Evolutionary conservation across 1,139 yeast species (phyloP), one percentile per base, ranked within the genome.

Genomic region (Candida albicans): DNA sequence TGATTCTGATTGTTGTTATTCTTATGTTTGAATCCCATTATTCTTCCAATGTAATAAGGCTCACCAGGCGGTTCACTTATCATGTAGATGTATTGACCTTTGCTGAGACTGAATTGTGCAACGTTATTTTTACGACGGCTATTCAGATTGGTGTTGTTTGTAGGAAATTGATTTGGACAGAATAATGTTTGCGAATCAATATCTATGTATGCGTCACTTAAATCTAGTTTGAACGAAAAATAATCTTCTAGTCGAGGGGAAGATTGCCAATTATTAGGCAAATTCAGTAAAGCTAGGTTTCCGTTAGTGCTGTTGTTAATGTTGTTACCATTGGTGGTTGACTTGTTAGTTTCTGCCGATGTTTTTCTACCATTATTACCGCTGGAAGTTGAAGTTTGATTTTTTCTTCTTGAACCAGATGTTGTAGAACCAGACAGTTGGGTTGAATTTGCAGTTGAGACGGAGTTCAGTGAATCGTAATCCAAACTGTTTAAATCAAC

Each of bases 21-120:
- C 49, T 73, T 78, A 39, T 59, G 62, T 12, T 77, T 80, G 59
- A 90, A 89, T 24, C 91, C 95, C 76, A 88, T 79, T 39, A 93
- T 76, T 42, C 95, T 72, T 0, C 96, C 98, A 38, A 93, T 79
- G 57, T 88, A 90, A 66, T 87, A 91, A 0, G 98, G 97, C 55
- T 91, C 98, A 1, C 96, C 95, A 0, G 96, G 93, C 0, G 97
- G 97, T 60, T 89, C 97, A 51, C 95, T 83, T 24, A 90, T 75
- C 81, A 93, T 82, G 60, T 87, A 91, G 5, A 91, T 85, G 51
- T 76, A 84, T 46, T 91, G 96, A 22, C 79, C 81, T 48, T 78
- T 79, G 7, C 52, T 51, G 15, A 79, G 51, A 34, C 56, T 58
- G 42, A 65, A 65, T 1, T 48, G 33, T 26, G 51, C 51, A 14